Evolutionary conservation across 208 protist genomes (phyloP).

Genomic region (Acanthamoeba healyi): DNA sequence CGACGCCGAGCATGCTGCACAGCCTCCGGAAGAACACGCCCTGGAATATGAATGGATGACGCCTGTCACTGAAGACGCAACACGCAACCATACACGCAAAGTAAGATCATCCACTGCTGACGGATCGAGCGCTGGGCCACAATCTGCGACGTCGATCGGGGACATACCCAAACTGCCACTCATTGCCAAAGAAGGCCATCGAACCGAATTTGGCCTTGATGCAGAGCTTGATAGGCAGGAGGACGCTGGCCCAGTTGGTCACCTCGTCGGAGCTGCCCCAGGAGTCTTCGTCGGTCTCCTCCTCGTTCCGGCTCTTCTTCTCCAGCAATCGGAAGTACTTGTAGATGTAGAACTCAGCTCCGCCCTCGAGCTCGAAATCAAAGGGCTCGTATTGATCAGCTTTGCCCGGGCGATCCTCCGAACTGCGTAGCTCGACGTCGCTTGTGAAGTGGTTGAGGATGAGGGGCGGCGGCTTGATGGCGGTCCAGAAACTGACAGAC

Average conservation of each 20-base stretch:
- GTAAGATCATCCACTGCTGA: background rate
- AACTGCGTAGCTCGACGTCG: background rate
- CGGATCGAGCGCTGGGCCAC: no score
- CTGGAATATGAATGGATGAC: conserved; percentile 46
- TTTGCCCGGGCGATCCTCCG: background rate
- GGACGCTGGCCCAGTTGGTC: conserved; percentile 22
- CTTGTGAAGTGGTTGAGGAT: background rate
- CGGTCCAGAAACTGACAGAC: conserved; percentile 26
- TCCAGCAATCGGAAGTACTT: conserved; percentile 25
- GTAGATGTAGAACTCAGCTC: conserved; percentile 55
- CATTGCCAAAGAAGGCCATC: background rate
- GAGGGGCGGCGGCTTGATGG: conserved; percentile 24
- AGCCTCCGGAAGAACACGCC: conserved; percentile 51
- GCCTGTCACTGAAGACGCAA: background rate
- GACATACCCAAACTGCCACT: background rate
- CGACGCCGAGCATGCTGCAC: conserved; percentile 38
- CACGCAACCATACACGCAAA: background rate
- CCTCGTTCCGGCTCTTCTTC: background rate
- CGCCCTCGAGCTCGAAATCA: conserved; percentile 30
- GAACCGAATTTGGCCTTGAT: conserved; percentile 56
- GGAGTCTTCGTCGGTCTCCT: background rate
- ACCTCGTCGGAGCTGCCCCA: background rate
- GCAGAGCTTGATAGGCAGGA: conserved; percentile 53
- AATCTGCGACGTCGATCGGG: no score
- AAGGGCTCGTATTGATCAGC: background rate